Evolutionary conservation across 208 protist genomes (phyloP).

Genomic region (Trypanosomatidae sp.): DNA sequence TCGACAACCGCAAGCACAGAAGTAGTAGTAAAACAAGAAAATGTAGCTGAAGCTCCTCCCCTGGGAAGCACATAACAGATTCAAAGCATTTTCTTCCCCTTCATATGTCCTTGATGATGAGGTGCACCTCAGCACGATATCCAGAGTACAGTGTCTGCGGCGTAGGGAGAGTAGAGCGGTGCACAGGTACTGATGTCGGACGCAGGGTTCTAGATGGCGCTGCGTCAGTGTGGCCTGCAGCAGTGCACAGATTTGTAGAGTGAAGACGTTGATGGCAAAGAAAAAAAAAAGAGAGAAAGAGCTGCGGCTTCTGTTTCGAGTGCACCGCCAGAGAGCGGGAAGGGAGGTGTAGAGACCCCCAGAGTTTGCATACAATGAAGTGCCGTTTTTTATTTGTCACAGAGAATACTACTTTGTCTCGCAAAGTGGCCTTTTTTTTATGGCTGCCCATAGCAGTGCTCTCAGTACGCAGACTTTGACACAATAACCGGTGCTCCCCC

Average conservation of each 20-base stretch:
- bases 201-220: neutral
- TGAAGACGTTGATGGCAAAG: neutral
- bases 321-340: neutral
- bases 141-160: neutral
- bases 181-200: neutral
- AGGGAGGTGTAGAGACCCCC: neutral
- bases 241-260: neutral
- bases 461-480: neutral
- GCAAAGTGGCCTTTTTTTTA: no score
- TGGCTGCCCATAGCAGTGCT: neutral
- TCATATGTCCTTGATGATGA: neutral
- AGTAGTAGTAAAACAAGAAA: neutral
- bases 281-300: neutral
- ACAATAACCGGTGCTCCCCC: neutral
- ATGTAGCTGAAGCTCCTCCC: neutral
- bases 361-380: neutral
- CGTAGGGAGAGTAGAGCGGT: neutral
- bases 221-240: neutral
- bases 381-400: conserved; percentile 6
- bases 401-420: neutral
- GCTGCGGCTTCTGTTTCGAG: neutral
- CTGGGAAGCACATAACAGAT: neutral
- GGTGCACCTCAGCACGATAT: neutral
- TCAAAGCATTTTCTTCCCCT: no score
- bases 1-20: neutral